Base-by-base conservation (phyloP, 148 eudicot species). In the Beta vulgaris region DNA sequence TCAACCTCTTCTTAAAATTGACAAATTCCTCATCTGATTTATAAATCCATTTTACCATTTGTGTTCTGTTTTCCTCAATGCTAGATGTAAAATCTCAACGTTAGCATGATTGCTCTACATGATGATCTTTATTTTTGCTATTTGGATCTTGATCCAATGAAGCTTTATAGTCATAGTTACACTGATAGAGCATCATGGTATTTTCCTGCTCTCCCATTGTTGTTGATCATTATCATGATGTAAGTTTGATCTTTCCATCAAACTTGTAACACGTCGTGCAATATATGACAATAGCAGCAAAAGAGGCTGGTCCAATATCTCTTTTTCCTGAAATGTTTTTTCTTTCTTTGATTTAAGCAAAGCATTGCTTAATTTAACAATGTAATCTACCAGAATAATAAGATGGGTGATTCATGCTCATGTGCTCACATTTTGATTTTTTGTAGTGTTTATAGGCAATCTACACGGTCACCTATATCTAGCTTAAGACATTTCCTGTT, bases 121-220 rank as follows among this genome's bases (percentile, higher is more conserved):
- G 87, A 81, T 78, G 82, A 68, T 74, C 49, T 29, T 21, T 53
- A 18, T 72, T 28, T 78, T 46, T 34, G 85, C 85, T 78, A 78
- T 82, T n/a, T 82, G 82, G 79, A 82, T 73, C 31, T 69, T 10
- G 21, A 10, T 78, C 78, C 82, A 82, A 64, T 82, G 84, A 82
- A 78, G 82, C 81, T 53, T 73, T 76, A 40, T 75, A 43, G 85
- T 81, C 85, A 84, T 84, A 84, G 82, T 82, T 84, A 84, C 85
- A 59, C 83, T 81, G 83, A 81, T 81, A 37, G 84, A 69, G 75
- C 74, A 77, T 51, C 71, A 37, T 72, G 16, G 25, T 46, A 1
- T 51, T 14, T 53, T 51, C 10, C 28, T 6, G 35, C n/a, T 21
- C 35, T 5, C 3, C 31, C 26, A 18, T 3, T 49, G 32, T n/a